Evolutionary conservation across 2,329 filamentous ascomycete species (phyloP), one percentile per base, ranked within the genome.

Genomic region (Davidsoniella neocaledoniae): DNA sequence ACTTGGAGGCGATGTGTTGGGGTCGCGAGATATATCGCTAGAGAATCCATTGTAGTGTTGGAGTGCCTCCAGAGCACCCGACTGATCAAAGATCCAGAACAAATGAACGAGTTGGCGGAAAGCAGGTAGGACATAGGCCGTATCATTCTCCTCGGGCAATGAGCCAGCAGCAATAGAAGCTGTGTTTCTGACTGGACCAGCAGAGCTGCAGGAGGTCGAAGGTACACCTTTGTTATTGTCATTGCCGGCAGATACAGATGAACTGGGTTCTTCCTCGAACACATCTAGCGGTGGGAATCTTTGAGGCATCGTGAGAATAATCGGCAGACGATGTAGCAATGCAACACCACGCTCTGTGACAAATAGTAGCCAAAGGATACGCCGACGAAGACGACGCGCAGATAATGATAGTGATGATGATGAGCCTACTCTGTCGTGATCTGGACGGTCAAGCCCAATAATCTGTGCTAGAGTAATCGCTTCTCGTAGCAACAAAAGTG

Each of bases 401-500:
- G 60, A 50, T 14, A n/a, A 4, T 5, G 19, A 16, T n/a, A 50
- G 40, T 4, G 10, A 16, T 21, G 10, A 12, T 36, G 33, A 39
- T 25, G 40, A 43, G 23, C 41, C 8, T 29, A 29, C 9, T 29
- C 26, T 12, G 14, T 43, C 16, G 6, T 23, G 10, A 4, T 60
- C 53, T 0, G 61, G 54, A 9, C 66, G 63, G 46, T 73, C 68
- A 4, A 74, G 59, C 1, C 66, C 60, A 55, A 72, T 63, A 42
- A 73, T 66, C 54, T 74, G 71, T 1, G 70, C 70, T 19, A 71
- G 60, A 0, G 70, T 70, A n/a, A 74, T 68, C 5, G 70, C 68
- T 53, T 73, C 70, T 5, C 71, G 63, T 5, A 74, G 56, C 54
- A 69, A 70, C 7, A 73, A 56, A 5, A 72, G 58, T 2, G 70